These are phyloP conservation scores for Lentinula novae-zelandiae DNA, from an alignment of 1,284 basidiomycete species.

Conservation along the genomic window DNA sequence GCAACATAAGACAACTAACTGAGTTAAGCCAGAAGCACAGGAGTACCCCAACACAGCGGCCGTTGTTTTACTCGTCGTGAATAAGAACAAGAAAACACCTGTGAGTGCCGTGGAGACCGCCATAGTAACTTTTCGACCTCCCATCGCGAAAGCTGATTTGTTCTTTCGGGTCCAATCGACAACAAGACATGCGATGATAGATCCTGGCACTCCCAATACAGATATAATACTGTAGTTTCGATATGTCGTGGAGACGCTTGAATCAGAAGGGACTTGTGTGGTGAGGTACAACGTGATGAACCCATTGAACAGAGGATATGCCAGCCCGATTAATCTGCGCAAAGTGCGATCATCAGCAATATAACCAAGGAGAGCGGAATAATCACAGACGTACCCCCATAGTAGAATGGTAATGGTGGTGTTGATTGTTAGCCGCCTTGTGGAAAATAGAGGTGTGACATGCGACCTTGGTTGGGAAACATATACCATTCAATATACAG, in stretches of 20 bases:
- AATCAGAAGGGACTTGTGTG: slow-evolving; percentile 30
- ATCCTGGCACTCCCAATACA: slow-evolving; percentile 51
- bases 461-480: slow-evolving; percentile 27
- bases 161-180: slow-evolving; percentile 44
- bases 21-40: slow-evolving; percentile 47
- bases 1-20: slow-evolving; percentile 16
- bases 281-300: slow-evolving; percentile 53
- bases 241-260: slow-evolving; percentile 35
- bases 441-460: slow-evolving; percentile 48
- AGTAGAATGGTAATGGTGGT: slow-evolving; percentile 51
- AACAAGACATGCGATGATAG: slow-evolving; percentile 47
- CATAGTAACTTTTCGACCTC: slow-evolving; percentile 51
- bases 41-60: slow-evolving; percentile 49
- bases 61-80: slow-evolving; percentile 50
- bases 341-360: not conserved
- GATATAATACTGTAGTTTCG: slow-evolving; percentile 49
- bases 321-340: slow-evolving; percentile 45
- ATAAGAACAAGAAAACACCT: slow-evolving; percentile 57
- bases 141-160: slow-evolving; percentile 29
- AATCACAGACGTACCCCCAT: slow-evolving; percentile 34
- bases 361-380: not conserved
- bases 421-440: slow-evolving; percentile 45
- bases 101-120: slow-evolving; percentile 45
- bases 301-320: slow-evolving; percentile 55
- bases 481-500: not conserved